Conservation (phyloP, 1,284 basidiomycete species). For the Austropuccinia psidii region DNA sequence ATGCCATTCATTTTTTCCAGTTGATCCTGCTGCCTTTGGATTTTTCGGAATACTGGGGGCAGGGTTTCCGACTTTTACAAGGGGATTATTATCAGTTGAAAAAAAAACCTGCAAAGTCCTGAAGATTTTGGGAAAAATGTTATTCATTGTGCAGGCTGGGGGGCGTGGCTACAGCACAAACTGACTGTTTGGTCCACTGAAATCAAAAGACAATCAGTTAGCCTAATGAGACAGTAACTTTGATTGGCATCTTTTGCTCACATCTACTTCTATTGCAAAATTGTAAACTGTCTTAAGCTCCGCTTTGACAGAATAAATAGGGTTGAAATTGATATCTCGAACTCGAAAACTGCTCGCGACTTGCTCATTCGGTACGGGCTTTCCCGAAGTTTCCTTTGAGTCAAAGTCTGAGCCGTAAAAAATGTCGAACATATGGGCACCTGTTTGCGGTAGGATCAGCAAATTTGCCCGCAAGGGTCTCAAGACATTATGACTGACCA, state of each 20-base stretch:
- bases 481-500: not conserved
- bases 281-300: not conserved
- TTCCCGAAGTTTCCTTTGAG: not conserved
- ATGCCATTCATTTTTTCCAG: slow-evolving; percentile 10
- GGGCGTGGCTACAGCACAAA: too few relatives aligned
- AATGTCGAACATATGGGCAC: not conserved
- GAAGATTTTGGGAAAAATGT: too few relatives aligned
- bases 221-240: too few relatives aligned
- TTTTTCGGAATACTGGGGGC: not conserved
- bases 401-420: not conserved
- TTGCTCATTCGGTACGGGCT: not conserved
- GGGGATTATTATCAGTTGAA: not conserved
- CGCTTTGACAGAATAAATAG: not conserved
- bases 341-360: not conserved
- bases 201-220: too few relatives aligned
- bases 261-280: slow-evolving; percentile 20
- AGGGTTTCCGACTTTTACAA: not conserved
- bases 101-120: not conserved
- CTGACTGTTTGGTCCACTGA: not conserved
- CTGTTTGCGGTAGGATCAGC: not conserved
- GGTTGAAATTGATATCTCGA: slow-evolving; percentile 23
- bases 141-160: too few relatives aligned
- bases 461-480: too few relatives aligned
- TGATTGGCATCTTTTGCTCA: too few relatives aligned
- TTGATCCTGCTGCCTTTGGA: not conserved